Evolutionary conservation across 2,329 filamentous ascomycete species (phyloP).

Genomic region (Fusarium zealandicum): DNA sequence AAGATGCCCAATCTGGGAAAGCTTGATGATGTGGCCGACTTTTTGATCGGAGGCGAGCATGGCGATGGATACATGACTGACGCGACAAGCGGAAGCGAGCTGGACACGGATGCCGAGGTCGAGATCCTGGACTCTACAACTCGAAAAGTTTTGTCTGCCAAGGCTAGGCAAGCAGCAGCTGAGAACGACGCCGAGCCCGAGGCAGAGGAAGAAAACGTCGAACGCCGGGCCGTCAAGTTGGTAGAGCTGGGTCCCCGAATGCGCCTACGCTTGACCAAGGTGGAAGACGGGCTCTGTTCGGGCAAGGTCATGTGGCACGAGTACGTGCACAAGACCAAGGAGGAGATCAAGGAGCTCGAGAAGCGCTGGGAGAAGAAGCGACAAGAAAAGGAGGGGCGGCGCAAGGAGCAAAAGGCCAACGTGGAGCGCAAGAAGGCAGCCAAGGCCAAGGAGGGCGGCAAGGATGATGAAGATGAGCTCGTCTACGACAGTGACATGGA

Average conservation of each 20-base stretch:
- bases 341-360: constrained; percentile 80
- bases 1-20: constrained; percentile 86
- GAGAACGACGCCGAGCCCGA: constrained; percentile 53
- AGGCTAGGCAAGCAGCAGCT: constrained; percentile 53
- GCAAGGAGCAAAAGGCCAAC: constrained; percentile 86
- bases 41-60: constrained; percentile 83
- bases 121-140: constrained; percentile 76
- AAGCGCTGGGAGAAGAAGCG: constrained; percentile 80
- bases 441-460: constrained; percentile 52
- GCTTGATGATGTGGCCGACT: constrained; percentile 92
- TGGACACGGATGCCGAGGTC: constrained; percentile 94
- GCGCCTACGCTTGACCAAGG: constrained; percentile 88
- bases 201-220: constrained; percentile 65
- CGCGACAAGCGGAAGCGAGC: constrained; percentile 83
- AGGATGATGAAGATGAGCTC: constrained; percentile 51
- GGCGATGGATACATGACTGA: constrained; percentile 85
- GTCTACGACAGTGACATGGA: constrained; percentile 56
- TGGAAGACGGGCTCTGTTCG: constrained; percentile 89
- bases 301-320: constrained; percentile 99
- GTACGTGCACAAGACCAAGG: constrained; percentile 83
- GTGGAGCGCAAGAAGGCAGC: constrained; percentile 79
- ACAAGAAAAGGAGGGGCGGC: constrained; percentile 82
- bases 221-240: constrained; percentile 88
- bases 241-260: constrained; percentile 92
- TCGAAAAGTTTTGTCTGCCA: constrained; percentile 67